These are phyloP conservation scores for Gossypium sturtianum DNA, from an alignment of 345 rosid genomes.

Conservation along the genomic window DNA sequence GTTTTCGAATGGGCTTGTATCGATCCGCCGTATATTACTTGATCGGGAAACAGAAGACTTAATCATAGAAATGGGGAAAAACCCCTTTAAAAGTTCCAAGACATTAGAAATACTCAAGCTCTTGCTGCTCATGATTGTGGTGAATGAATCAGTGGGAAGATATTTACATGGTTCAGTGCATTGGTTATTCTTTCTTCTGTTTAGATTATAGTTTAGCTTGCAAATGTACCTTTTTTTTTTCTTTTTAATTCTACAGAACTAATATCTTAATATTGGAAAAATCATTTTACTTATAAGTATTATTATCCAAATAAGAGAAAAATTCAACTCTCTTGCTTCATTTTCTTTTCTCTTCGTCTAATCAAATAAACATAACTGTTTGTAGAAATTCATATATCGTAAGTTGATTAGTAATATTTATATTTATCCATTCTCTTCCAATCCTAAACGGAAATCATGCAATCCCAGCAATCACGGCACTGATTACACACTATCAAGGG, in stretches of 20 bases:
- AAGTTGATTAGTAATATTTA: too few species aligned
- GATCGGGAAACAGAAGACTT: neutral
- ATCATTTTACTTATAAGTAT: too few species aligned
- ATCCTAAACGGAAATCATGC: neutral
- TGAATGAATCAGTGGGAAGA: neutral
- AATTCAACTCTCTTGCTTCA: too few species aligned
- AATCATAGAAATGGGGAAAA: neutral
- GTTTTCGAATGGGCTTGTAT: constrained; percentile 80
- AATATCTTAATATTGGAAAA: too few species aligned
- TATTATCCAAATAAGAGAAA: too few species aligned
- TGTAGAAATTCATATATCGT: too few species aligned
- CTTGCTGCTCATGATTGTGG: neutral
- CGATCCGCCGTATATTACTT: constrained; percentile 65
- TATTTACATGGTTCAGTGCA: neutral
- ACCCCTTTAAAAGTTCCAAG: neutral
- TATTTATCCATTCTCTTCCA: too few species aligned
- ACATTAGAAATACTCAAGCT: neutral
- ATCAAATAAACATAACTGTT: too few species aligned
- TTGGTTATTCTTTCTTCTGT: neutral
- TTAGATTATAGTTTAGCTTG: neutral
- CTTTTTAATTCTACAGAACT: neutral
- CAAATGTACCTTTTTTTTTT: neutral
- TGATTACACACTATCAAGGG: neutral
- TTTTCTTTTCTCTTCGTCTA: too few species aligned
- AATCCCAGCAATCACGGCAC: neutral